Evolutionary conservation across 495 filamentous ascomycete genomes (phyloP), one percentile per base, ranked within the genome.

Genomic region (Penicillium mononematosum): DNA sequence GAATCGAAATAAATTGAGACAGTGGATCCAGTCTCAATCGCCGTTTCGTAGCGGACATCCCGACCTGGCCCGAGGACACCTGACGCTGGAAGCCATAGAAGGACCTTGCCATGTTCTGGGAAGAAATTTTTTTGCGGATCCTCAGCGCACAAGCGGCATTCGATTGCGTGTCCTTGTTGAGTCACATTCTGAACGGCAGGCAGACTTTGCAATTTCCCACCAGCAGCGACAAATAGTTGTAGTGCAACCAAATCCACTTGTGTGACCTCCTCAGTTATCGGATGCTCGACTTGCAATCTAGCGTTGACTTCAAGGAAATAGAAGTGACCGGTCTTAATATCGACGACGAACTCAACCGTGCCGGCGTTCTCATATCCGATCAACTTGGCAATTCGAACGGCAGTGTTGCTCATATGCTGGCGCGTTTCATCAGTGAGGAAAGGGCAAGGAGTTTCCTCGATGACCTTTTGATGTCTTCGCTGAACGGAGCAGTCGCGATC

Each of bases 251-350:
- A 77, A 70, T 97, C 92, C 45, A 90, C 83, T 9, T 90, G 91
- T 2, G 89, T 94, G 16, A 93, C 85, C 77, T 87, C 88, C 71
- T 97, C 92, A 1, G 88, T 96, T 29, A 96, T 90, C 5, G 91
- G 90, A 65, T 97, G 92, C 74, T 96, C 92, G 27, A 96, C 92
- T 66, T 96, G 92, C 24, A 96, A 75, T 34, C 92, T 81, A 0
- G 92, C 92, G 71, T 96, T 96, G 85, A 96, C 92, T 74, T 96
- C 92, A 84, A 96, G 92, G 70, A 97, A 97, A 75, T 88, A 97
- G 71, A 96, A 96, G 36, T 86, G 76, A 8, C 83, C 84, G 0
- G 85, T 85, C 47, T 92, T 87, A 61, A 88, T 88, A 73, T 96
- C 92, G 43, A 96, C 87, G 53, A 97, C 91, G 69, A 95, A 97